These are phyloP conservation scores for Aspergillus udagawae DNA, from an alignment of 2,329 filamentous ascomycete genomes.

Conservation along the genomic window DNA sequence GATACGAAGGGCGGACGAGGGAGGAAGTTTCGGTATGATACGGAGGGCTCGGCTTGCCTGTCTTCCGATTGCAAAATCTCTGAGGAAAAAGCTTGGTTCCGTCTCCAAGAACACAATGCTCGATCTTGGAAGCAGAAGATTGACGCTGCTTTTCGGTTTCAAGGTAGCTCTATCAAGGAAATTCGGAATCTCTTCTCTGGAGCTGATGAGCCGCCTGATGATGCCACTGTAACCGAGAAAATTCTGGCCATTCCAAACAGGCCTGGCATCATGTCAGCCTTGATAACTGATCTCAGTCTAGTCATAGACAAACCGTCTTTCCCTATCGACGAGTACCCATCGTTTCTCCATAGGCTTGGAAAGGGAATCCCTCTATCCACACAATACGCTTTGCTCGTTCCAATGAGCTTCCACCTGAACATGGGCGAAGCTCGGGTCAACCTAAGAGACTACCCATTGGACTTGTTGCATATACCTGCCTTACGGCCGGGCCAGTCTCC, in stretches of 20 bases:
- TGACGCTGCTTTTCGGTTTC: constrained; percentile 66
- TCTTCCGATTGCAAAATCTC: constrained; percentile 69
- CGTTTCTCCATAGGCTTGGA: constrained; percentile 83
- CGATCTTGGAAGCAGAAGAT: constrained; percentile 92
- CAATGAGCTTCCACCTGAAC: constrained; percentile 82
- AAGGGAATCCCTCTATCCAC: constrained; percentile 94
- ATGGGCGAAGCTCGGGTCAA: constrained; percentile 88
- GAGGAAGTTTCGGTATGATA: constrained; percentile 63
- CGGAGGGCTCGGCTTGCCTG: constrained; percentile 69
- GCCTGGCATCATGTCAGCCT: constrained; percentile 74
- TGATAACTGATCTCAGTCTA: constrained; percentile 81
- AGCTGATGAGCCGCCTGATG: constrained; percentile 72
- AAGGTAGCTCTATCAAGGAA: constrained; percentile 71
- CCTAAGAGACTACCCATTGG: constrained; percentile 88
- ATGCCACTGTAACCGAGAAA: constrained; percentile 75
- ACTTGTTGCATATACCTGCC: constrained; percentile 82
- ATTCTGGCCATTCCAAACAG: constrained; percentile 82
- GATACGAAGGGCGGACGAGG: constrained; percentile 33
- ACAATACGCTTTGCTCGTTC: constrained; percentile 82
- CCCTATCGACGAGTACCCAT: constrained; percentile 71
- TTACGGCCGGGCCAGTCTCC: constrained; percentile 76
- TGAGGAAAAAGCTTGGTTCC: constrained; percentile 70
- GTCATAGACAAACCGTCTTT: constrained; percentile 91
- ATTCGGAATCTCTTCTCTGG: constrained; percentile 79
- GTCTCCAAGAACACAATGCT: constrained; percentile 74